Conservation (phyloP, 192 early-diverging fungal species). For the Dissophora globulifera region DNA sequence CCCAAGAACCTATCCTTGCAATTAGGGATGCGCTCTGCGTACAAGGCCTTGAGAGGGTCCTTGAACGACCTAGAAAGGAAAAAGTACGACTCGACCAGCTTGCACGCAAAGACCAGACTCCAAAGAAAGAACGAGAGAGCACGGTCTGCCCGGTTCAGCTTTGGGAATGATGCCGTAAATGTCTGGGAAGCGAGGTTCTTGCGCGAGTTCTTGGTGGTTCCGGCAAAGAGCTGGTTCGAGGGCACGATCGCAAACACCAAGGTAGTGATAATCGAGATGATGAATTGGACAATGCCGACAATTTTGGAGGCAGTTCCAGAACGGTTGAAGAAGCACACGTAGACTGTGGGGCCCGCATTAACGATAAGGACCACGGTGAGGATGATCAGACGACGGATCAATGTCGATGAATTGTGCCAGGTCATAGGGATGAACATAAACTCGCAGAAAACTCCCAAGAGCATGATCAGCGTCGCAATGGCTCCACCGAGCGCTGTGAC, state of each 20-base stretch:
- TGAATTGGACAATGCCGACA: slow-evolving; percentile 74
- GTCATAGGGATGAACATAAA: slow-evolving; percentile 74
- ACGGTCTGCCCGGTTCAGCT: slow-evolving; percentile 71
- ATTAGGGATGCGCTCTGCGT: slow-evolving; percentile 57
- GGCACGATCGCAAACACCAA: slow-evolving; percentile 76
- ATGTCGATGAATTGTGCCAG: slow-evolving; percentile 62
- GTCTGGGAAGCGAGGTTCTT: slow-evolving; percentile 59
- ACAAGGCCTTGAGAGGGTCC: slow-evolving; percentile 72
- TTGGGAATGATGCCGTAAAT: slow-evolving; percentile 82
- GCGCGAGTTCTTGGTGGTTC: slow-evolving; percentile 41
- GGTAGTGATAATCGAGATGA: slow-evolving; percentile 73
- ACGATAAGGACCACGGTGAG: slow-evolving; percentile 69
- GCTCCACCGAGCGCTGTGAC: slow-evolving; percentile 78
- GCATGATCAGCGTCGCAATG: slow-evolving; percentile 72
- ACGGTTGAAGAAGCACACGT: slow-evolving; percentile 59
- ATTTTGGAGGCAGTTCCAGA: slow-evolving; percentile 61
- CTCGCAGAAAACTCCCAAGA: slow-evolving; percentile 74
- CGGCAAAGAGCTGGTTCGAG: slow-evolving; percentile 66
- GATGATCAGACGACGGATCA: slow-evolving; percentile 64
- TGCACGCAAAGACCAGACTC: slow-evolving; percentile 77
- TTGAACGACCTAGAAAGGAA: slow-evolving; percentile 85
- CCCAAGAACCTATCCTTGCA: slow-evolving; percentile 72
- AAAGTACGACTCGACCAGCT: slow-evolving; percentile 85
- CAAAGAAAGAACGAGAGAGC: slow-evolving; percentile 77
- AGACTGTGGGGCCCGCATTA: slow-evolving; percentile 73